Conservation (phyloP, 2,329 filamentous ascomycete species). For the Pseudopyrenochaeta lycopersici region DNA sequence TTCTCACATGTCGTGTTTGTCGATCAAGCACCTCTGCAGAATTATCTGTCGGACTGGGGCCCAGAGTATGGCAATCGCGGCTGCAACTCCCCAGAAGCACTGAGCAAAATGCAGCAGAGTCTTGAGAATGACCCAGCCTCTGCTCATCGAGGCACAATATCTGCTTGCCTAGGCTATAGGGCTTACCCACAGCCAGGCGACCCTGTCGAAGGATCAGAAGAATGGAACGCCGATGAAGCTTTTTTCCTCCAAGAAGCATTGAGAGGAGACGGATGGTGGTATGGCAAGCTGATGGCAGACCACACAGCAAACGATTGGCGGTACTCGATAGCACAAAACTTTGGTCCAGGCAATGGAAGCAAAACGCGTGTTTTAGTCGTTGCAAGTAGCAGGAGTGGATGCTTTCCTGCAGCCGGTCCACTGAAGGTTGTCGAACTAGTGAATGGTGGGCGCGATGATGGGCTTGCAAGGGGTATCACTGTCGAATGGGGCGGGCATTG, state of each 20-base stretch:
- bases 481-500: conserved; percentile 42
- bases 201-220: conserved; percentile 8
- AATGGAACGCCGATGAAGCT: conserved; percentile 30
- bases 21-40: conserved; percentile 39
- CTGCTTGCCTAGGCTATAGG: conserved; percentile 34
- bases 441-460: conserved; percentile 17
- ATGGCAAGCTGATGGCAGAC: conserved; percentile 40
- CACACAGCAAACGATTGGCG: conserved; percentile 41
- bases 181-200: conserved; percentile 26
- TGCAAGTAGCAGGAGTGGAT: conserved; percentile 37
- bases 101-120: conserved; percentile 22
- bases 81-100: conserved; percentile 24
- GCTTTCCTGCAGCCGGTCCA: conserved; percentile 36
- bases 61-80: conserved; percentile 29
- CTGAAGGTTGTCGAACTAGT: conserved; percentile 32
- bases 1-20: conserved; percentile 38
- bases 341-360: conserved; percentile 23
- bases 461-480: conserved; percentile 23
- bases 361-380: conserved; percentile 31
- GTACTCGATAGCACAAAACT: conserved; percentile 26
- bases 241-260: conserved; percentile 36
- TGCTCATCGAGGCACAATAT: conserved; percentile 32
- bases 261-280: conserved; percentile 38
- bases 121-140: conserved; percentile 17
- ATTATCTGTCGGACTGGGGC: conserved; percentile 36